phyloP scores from a whole-genome alignment of 305 asterid species.

The Plantago lanceolata region DNA sequence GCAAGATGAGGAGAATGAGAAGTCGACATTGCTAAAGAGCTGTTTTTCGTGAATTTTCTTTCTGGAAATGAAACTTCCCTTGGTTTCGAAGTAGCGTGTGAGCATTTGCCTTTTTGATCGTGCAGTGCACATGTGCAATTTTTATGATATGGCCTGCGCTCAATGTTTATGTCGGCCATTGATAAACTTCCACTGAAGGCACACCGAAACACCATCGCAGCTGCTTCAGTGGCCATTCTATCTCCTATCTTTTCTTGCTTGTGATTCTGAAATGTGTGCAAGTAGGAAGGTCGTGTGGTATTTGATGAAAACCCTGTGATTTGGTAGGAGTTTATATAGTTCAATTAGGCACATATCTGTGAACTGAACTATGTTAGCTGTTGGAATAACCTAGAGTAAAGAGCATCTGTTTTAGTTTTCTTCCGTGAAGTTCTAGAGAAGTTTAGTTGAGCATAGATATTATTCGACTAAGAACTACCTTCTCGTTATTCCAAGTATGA shows the following conservation, averaged over 20 bases:
- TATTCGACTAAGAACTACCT: background rate
- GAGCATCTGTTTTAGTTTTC: slow-evolving; percentile 7
- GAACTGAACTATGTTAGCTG: slow-evolving; percentile 20
- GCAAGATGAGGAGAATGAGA: slow-evolving; percentile 17
- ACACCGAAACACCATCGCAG: slow-evolving; percentile 21
- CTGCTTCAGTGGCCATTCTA: slow-evolving; percentile 26
- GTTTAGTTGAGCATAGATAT: slow-evolving; percentile 1
- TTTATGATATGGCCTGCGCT: slow-evolving; percentile 39
- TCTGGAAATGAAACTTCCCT: slow-evolving; percentile 27
- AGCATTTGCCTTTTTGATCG: slow-evolving; percentile 18
- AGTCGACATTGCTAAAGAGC: slow-evolving; percentile 18
- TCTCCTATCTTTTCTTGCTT: slow-evolving; percentile 9
- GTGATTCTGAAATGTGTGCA: background rate
- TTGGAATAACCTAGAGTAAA: slow-evolving; percentile 19
- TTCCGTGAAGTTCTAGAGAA: slow-evolving; percentile 14
- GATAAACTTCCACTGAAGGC: slow-evolving; percentile 32
- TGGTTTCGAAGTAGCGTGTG: slow-evolving; percentile 17
- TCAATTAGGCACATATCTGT: background rate
- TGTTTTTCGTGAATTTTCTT: slow-evolving; percentile 9
- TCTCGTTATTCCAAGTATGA: background rate
- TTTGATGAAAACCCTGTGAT: background rate
- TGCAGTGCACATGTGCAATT: slow-evolving; percentile 38
- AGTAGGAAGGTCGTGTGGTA: background rate
- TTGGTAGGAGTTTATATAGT: slow-evolving; percentile 20
- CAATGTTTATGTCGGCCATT: slow-evolving; percentile 25